Evolutionary conservation across 2,329 filamentous ascomycete species (phyloP).

Genomic region (Madurella mycetomatis): DNA sequence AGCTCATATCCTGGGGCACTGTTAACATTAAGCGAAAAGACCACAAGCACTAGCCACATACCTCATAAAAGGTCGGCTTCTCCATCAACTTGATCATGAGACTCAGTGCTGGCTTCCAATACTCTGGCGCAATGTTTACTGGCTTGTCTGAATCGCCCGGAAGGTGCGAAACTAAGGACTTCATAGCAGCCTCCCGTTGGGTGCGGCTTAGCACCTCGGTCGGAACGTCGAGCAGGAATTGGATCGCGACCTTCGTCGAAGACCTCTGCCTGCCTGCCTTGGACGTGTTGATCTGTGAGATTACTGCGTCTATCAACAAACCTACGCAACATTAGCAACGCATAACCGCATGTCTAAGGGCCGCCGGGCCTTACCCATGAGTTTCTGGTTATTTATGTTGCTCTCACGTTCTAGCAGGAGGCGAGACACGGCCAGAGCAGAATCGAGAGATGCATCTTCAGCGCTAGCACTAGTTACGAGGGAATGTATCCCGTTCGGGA

Average conservation of each 20-base stretch:
- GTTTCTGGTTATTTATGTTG: slow-evolving; percentile 17
- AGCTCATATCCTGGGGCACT: slow-evolving; percentile 36
- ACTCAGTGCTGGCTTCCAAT: slow-evolving; percentile 39
- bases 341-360: too few species aligned
- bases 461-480: background rate
- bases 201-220: slow-evolving; percentile 13
- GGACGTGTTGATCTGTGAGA: slow-evolving; percentile 21
- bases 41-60: slow-evolving; percentile 11
- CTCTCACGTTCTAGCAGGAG: slow-evolving; percentile 20
- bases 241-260: slow-evolving; percentile 15
- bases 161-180: slow-evolving; percentile 16
- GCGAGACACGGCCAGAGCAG: slow-evolving; percentile 3
- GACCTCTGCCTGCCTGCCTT: slow-evolving; percentile 1
- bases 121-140: slow-evolving; percentile 6
- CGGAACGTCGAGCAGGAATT: slow-evolving; percentile 20
- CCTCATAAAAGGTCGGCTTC: slow-evolving; percentile 48
- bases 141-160: slow-evolving; percentile 11
- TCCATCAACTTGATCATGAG: slow-evolving; percentile 48
- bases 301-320: slow-evolving; percentile 13
- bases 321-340: slow-evolving; percentile 4
- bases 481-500: slow-evolving; percentile 15
- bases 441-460: slow-evolving; percentile 5
- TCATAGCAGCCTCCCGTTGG: slow-evolving; percentile 24
- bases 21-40: background rate
- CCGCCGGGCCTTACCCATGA: slow-evolving; percentile 18